Percentiles rank a stretch among this genome's conserved stretches.
Conservation (phyloP, 441 rosid species). For the Mallotus japonicus region DNA sequence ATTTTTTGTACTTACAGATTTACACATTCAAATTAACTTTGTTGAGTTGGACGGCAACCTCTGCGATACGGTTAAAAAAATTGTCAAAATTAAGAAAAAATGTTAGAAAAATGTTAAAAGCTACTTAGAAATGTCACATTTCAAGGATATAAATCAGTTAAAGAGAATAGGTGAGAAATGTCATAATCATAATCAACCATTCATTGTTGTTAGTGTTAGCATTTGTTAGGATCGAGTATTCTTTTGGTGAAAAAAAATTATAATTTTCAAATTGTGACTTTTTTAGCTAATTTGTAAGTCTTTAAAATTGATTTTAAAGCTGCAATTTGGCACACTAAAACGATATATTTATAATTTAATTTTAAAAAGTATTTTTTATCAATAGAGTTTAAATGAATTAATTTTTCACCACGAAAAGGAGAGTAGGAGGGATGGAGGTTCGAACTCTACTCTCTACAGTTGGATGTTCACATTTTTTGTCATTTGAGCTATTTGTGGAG, state of each 20-base stretch:
- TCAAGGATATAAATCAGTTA: not conserved
- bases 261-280: no score
- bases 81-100: not conserved
- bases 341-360: no score
- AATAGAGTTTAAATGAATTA: no score
- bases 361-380: no score
- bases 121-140: not conserved
- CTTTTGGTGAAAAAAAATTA: not conserved
- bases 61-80: not conserved
- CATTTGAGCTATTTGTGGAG: no score
- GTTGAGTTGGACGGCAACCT: constrained; percentile 8
- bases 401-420: no score
- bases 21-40: not conserved
- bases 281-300: no score
- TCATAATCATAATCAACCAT: not conserved
- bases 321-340: not conserved
- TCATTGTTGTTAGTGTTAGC: constrained; percentile 10
- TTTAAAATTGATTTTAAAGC: no score
- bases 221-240: not conserved
- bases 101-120: not conserved
- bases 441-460: no score
- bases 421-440: no score
- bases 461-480: no score
- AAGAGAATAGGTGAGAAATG: not conserved
- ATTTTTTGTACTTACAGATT: not conserved